Evolutionary conservation across 2,329 filamentous ascomycete genomes (phyloP), one percentile per base, ranked within the genome.

Genomic region (Penicillium polonicum): DNA sequence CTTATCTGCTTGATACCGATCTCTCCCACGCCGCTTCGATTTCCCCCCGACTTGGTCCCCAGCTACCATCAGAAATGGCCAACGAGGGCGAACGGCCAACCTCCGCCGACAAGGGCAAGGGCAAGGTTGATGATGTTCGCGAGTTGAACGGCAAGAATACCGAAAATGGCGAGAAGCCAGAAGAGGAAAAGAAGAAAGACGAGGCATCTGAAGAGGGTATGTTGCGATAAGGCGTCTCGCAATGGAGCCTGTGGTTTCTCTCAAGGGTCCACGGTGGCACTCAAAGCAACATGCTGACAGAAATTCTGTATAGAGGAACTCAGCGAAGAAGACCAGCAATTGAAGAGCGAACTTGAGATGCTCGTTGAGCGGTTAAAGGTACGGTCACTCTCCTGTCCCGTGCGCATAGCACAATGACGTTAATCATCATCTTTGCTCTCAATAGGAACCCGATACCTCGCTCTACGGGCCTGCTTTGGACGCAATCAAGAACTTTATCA

Each of bases 261-360:
- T 52, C 43, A 38, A 50, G 29, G 19, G 44, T 48, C 39, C 35
- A 43, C 13, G 50, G 31, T 31, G 46, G 23, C 52, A 74, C 80
- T 70, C 17, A 71, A 57, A 55, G 51, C 59, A 61, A 49, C 50
- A 57, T 58, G 60, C 69, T 68, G 62, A 72, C 61, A 55, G 56
- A 25, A 13, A 15, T n/a, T 48, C 76, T 78, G 75, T 70, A 74
- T 83, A 80, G 93, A 97, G 79, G 94, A 99, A 79, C 88, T 99
- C 68, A 99, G 85, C 72, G 94, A 99, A 72, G 94, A 99, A 77
- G 94, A 99, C 66, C 92, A 97, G 79, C 92, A 97, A 81, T 86
- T 99, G 72, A 99, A 99, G 83, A 92, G 85, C 72, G 94, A 99
- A 79, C 87, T 99, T 61, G 94, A 99, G 66, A 95, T 97, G 92